Conservation (phyloP, 371 early-diverging fungal genomes). For the Mycotypha africana region DNA sequence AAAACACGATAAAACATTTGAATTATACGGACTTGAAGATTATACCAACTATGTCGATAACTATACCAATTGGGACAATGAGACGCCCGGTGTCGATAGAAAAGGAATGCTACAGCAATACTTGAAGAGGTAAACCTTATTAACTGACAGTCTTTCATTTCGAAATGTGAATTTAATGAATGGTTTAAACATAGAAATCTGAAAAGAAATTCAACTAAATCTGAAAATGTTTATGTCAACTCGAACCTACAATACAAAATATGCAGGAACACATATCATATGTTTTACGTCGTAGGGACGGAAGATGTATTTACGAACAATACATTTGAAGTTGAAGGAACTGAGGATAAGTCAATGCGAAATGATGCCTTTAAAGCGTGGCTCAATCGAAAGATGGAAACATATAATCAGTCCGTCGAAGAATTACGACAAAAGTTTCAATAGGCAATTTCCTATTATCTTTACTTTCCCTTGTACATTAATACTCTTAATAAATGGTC, state of each 20-base stretch:
- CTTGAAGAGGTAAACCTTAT: constrained; percentile 45
- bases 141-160: too few species aligned
- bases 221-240: constrained; percentile 20
- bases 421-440: too few species aligned
- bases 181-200: too few species aligned
- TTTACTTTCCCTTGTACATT: too few species aligned
- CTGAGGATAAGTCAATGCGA: background rate
- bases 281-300: constrained; percentile 45
- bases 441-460: too few species aligned
- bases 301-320: constrained; percentile 20
- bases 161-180: too few species aligned
- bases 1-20: constrained; percentile 50
- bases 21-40: constrained; percentile 47
- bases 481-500: too few species aligned
- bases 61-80: constrained; percentile 60
- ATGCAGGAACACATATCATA: constrained; percentile 39
- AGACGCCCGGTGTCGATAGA: constrained; percentile 56
- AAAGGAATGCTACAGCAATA: constrained; percentile 39
- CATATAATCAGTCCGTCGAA: too few species aligned
- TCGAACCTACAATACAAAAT: constrained; percentile 44
- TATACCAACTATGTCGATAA: constrained; percentile 87
- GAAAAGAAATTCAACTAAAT: background rate
- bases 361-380: constrained; percentile 7
- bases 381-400: too few species aligned
- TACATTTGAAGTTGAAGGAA: too few species aligned